These are phyloP conservation scores for Dioscorea cayenensis DNA, from an alignment of 116 monocot genomes.

Conservation along the genomic window DNA sequence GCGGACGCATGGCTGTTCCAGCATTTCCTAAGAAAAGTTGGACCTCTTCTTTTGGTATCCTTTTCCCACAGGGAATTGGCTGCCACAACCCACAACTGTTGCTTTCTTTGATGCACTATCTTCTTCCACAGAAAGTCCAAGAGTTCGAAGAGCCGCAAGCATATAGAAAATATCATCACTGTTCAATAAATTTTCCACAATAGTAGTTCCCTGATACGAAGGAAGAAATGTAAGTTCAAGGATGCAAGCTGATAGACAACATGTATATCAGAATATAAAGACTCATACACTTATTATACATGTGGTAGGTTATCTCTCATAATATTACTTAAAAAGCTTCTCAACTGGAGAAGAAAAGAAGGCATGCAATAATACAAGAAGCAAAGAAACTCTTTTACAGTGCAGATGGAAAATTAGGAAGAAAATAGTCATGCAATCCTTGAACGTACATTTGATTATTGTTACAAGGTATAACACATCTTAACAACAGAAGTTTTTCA, in stretches of 20 bases:
- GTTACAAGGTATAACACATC: too few species aligned
- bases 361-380: too few species aligned
- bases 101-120: conserved; percentile 67
- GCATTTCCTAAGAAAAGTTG: conserved; percentile 97
- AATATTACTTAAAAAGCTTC: background rate
- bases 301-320: background rate
- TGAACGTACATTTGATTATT: too few species aligned
- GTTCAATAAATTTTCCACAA: conserved; percentile 82
- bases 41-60: conserved; percentile 56
- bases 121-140: conserved; percentile 80
- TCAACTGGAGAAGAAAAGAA: too few species aligned
- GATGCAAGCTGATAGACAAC: background rate
- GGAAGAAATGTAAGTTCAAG: background rate
- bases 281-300: background rate
- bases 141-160: conserved; percentile 85
- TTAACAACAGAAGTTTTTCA: too few species aligned
- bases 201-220: conserved; percentile 78
- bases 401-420: too few species aligned
- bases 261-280: background rate
- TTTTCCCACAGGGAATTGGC: conserved; percentile 78
- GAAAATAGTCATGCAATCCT: too few species aligned
- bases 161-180: conserved; percentile 93
- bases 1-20: conserved; percentile 96
- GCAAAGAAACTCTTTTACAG: too few species aligned
- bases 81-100: conserved; percentile 69